These are phyloP conservation scores for Cryptococcus sp. DNA, from an alignment of 1,284 basidiomycete species.

Conservation along the genomic window DNA sequence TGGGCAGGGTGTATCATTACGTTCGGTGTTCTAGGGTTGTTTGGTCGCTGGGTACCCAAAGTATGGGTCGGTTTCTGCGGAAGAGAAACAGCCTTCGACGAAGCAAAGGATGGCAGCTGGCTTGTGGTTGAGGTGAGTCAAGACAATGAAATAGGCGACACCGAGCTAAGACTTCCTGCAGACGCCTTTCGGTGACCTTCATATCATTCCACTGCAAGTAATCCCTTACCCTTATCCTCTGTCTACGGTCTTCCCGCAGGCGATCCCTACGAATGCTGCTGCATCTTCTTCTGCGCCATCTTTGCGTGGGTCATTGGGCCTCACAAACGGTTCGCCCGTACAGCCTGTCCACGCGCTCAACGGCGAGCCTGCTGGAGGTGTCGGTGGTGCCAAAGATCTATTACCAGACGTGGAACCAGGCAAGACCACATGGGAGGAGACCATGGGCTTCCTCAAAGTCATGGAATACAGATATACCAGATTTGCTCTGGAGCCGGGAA, in stretches of 20 bases:
- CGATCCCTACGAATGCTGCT: conserved; percentile 14
- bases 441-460: conserved; percentile 57
- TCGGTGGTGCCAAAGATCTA: conserved; percentile 48
- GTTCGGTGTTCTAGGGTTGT: conserved; percentile 73
- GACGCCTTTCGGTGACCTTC: conserved; percentile 79
- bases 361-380: conserved; percentile 35
- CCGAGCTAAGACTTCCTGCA: conserved; percentile 46
- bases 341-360: conserved; percentile 27
- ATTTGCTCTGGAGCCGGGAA: conserved; percentile 82
- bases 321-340: conserved; percentile 7
- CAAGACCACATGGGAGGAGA: conserved; percentile 49
- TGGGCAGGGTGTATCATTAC: conserved; percentile 68
- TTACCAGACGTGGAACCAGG: conserved; percentile 47
- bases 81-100: conserved; percentile 76
- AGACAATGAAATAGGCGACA: not conserved
- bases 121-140: conserved; percentile 83
- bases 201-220: conserved; percentile 69
- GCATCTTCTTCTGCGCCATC: conserved; percentile 27
- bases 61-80: conserved; percentile 89
- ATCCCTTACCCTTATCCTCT: conserved; percentile 74
- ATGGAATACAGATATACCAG: conserved; percentile 78
- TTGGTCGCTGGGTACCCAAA: conserved; percentile 91
- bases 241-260: conserved; percentile 70
- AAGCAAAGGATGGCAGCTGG: conserved; percentile 67
- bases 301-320: conserved; percentile 12